Conservation (phyloP, 768 basidiomycete genomes). For the Pulveroboletus sp. region DNA sequence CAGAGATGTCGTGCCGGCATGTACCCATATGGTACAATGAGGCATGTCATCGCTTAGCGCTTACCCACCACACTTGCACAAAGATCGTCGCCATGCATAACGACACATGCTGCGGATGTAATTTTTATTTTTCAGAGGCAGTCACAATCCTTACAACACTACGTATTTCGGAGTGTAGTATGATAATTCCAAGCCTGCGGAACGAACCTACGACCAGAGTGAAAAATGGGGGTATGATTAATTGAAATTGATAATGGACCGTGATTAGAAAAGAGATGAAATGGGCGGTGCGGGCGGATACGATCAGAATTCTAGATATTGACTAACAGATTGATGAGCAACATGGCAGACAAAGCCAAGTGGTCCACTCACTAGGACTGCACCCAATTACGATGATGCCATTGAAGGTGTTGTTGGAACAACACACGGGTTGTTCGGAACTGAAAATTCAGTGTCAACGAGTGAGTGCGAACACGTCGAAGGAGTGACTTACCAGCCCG, state of each 20-base stretch:
- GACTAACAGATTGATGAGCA: slow-evolving; percentile 13
- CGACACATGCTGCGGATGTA: too few relatives aligned
- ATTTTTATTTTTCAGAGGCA: too few relatives aligned
- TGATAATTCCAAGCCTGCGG: slow-evolving; percentile 1
- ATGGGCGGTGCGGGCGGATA: slow-evolving; percentile 5
- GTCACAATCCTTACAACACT: background rate
- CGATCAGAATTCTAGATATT: slow-evolving; percentile 9
- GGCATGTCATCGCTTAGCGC: too few relatives aligned
- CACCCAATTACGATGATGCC: slow-evolving; percentile 42
- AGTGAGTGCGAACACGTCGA: too few relatives aligned
- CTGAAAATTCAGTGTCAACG: slow-evolving; percentile 22
- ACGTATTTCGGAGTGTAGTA: background rate
- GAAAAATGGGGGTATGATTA: slow-evolving; percentile 16
- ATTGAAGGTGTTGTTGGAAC: slow-evolving; percentile 30
- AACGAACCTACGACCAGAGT: background rate
- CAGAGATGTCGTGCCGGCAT: too few relatives aligned
- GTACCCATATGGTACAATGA: too few relatives aligned
- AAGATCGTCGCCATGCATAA: too few relatives aligned
- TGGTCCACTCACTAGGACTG: slow-evolving; percentile 33
- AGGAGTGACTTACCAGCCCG: slow-evolving; percentile 15
- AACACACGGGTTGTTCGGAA: slow-evolving; percentile 38
- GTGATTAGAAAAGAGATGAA: slow-evolving; percentile 16
- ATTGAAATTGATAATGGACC: background rate
- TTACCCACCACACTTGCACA: too few relatives aligned
- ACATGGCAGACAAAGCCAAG: background rate